Percentiles rank a stretch among this genome's conserved stretches.
These are phyloP conservation scores for Coprinellus aureogranulatus DNA, from an alignment of 768 basidiomycete species.

Conservation along the genomic window DNA sequence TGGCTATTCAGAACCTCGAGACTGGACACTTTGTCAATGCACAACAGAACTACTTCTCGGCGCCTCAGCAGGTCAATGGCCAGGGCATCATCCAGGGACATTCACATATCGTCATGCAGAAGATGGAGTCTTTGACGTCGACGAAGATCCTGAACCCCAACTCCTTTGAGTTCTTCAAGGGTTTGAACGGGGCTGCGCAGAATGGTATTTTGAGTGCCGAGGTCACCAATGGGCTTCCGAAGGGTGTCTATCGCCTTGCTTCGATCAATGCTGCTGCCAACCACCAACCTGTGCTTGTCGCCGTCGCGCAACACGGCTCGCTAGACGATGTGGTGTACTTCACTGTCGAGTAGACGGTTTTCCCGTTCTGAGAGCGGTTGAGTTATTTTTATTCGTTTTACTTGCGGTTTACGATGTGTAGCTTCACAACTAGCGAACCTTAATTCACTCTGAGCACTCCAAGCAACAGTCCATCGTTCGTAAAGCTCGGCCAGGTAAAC, in stretches of 20 bases:
- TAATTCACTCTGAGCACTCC: not conserved
- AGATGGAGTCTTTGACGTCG: conserved; percentile 41
- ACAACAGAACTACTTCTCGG: conserved; percentile 51
- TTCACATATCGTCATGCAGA: conserved; percentile 60
- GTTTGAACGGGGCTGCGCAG: conserved; percentile 43
- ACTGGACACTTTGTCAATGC: conserved; percentile 59
- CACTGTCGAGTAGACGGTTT: conserved; percentile 21
- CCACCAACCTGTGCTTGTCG: conserved; percentile 58
- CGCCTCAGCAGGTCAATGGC: conserved; percentile 52
- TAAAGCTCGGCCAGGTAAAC: too few species aligned
- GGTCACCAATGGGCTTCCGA: conserved; percentile 55
- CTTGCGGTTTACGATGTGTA: too few species aligned
- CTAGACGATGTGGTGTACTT: conserved; percentile 57
- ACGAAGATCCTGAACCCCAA: conserved; percentile 49
- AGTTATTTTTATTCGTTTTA: not conserved
- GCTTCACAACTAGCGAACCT: not conserved
- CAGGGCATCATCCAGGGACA: conserved; percentile 55
- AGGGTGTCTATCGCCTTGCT: conserved; percentile 57
- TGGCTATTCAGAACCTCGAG: conserved; percentile 44
- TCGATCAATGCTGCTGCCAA: conserved; percentile 59
- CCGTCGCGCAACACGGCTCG: conserved; percentile 59
- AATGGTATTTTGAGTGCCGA: conserved; percentile 50
- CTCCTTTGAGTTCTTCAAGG: conserved; percentile 59
- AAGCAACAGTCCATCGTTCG: not conserved
- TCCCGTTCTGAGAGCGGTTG: not conserved